Evolutionary conservation across 2,329 filamentous ascomycete species (phyloP).

Genomic region (Pyricularia sp.): DNA sequence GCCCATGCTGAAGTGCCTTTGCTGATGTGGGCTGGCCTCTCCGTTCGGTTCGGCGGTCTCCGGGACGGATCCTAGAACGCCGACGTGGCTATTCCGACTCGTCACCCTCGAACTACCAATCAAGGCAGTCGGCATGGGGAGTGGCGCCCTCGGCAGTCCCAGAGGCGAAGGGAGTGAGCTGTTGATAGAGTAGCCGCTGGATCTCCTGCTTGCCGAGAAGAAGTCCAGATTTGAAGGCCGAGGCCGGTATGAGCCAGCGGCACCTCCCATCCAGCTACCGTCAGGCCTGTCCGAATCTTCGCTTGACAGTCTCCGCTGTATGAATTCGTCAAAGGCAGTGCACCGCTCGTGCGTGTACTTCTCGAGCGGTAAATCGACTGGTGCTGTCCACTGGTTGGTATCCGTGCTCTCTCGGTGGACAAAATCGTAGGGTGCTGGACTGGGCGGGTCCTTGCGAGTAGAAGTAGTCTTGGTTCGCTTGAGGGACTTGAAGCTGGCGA

Average conservation of each 20-base stretch:
- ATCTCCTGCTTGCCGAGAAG: not conserved
- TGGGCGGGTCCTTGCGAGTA: slow-evolving; percentile 9
- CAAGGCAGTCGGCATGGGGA: not conserved
- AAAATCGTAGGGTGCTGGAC: not conserved
- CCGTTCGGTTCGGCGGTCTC: not conserved
- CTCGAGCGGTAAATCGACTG: not conserved
- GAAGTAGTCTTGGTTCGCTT: not conserved
- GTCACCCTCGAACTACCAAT: not conserved
- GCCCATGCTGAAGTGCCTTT: not conserved
- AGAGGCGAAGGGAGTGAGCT: not conserved
- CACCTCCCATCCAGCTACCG: not conserved
- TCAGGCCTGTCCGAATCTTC: slow-evolving; percentile 6
- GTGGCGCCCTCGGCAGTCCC: not conserved
- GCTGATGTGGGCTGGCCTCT: not conserved
- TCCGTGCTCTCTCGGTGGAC: slow-evolving; percentile 8
- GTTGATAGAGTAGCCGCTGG: not conserved
- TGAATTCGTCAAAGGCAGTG: slow-evolving; percentile 18
- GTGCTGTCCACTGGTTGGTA: not conserved
- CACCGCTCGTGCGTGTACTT: slow-evolving; percentile 18
- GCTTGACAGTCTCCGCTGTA: slow-evolving; percentile 9
- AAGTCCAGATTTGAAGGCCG: not conserved
- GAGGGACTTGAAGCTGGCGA: not conserved
- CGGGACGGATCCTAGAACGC: not conserved
- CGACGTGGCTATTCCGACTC: not conserved
- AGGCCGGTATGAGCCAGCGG: not conserved